Evolutionary conservation across 2,329 filamentous ascomycete genomes (phyloP).

Genomic region (Botrytis pseudocinerea): DNA sequence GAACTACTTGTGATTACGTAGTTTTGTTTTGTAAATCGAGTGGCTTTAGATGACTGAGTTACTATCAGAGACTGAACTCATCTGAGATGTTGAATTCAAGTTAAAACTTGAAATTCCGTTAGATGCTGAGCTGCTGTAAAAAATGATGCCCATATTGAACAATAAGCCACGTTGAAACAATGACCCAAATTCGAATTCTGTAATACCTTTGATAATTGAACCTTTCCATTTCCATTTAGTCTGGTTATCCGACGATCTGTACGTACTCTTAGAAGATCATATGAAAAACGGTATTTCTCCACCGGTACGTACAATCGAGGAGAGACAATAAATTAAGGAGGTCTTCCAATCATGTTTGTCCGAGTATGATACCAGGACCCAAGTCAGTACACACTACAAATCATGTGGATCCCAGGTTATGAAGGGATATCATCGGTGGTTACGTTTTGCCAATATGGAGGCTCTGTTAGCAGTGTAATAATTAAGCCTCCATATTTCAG

Average conservation of each 20-base stretch:
- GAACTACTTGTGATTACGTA: no score
- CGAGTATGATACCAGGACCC: background rate
- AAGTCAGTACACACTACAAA: background rate
- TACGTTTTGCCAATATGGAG: accelerated
- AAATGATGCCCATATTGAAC: background rate
- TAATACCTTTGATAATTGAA: background rate
- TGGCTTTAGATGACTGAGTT: background rate
- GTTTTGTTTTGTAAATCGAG: background rate
- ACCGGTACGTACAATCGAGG: accelerated
- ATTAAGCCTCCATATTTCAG: background rate
- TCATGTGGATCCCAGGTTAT: accelerated
- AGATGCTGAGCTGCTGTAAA: background rate
- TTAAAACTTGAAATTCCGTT: no score
- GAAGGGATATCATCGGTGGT: background rate
- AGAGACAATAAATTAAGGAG: background rate
- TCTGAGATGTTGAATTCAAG: background rate
- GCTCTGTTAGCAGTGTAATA: background rate
- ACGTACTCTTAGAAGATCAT: background rate
- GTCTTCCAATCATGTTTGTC: background rate
- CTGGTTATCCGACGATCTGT: no score
- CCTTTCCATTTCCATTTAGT: background rate
- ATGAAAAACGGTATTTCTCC: no score
- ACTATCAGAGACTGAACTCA: no score
- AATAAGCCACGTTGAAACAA: background rate
- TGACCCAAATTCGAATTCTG: background rate